phyloP scores from a whole-genome alignment of 306 rosid species.

The Purshia tridentata region DNA sequence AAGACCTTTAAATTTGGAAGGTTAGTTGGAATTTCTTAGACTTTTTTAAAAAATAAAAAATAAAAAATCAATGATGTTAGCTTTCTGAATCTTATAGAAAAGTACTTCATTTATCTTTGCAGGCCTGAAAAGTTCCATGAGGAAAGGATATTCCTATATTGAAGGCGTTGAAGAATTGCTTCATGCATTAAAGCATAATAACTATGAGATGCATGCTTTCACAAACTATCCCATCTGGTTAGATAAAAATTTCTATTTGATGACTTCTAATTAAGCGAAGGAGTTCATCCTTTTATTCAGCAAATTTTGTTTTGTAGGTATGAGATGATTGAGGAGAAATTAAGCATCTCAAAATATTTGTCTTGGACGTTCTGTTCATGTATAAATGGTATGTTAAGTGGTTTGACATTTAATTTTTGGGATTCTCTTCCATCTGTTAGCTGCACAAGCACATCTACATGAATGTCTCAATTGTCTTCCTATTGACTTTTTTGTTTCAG shows the following conservation, averaged over 20 bases:
- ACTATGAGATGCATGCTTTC: slow-evolving; percentile 93
- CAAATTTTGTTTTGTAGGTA: slow-evolving; percentile 54
- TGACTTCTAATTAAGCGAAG: slow-evolving; percentile 28
- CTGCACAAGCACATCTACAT: neutral
- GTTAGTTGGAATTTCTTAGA: slow-evolving; percentile 40
- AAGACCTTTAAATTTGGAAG: slow-evolving; percentile 81
- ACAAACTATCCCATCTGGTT: slow-evolving; percentile 93
- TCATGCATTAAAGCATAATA: slow-evolving; percentile 53
- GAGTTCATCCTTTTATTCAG: slow-evolving; percentile 8
- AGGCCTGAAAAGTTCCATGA: slow-evolving; percentile 88
- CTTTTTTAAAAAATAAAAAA: too few relatives aligned
- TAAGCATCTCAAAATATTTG: slow-evolving; percentile 68
- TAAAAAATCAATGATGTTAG: slow-evolving; percentile 17
- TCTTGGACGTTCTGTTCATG: slow-evolving; percentile 97
- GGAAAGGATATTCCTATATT: slow-evolving; percentile 64
- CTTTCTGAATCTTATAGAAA: neutral
- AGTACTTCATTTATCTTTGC: slow-evolving; percentile 17
- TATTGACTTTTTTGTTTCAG: slow-evolving; percentile 35
- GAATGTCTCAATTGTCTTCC: neutral
- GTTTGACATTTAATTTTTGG: neutral
- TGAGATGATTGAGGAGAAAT: slow-evolving; percentile 76
- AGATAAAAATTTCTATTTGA: slow-evolving; percentile 20
- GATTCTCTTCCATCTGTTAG: slow-evolving; percentile 3
- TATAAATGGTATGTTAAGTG: slow-evolving; percentile 42
- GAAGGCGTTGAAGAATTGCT: slow-evolving; percentile 82